Evolutionary conservation across 2,329 filamentous ascomycete genomes (phyloP).

Genomic region (Polychaeton citri): DNA sequence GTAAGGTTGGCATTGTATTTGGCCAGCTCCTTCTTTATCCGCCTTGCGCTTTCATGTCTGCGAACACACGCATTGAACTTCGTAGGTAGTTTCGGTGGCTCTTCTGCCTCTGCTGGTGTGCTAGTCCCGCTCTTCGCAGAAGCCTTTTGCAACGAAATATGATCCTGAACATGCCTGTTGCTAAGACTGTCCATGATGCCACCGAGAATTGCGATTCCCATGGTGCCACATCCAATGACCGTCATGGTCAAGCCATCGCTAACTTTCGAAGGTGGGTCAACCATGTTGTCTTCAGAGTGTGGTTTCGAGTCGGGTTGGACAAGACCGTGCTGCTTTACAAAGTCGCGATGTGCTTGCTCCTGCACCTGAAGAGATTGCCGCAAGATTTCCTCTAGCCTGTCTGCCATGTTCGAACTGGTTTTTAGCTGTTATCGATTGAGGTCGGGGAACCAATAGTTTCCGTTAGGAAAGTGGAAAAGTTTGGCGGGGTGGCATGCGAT

Average conservation of each 20-base stretch:
- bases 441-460: no score
- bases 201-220: slow-evolving; percentile 73
- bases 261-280: slow-evolving; percentile 2
- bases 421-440: no score
- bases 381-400: slow-evolving; percentile 9
- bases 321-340: slow-evolving; percentile 6
- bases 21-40: slow-evolving; percentile 52
- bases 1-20: slow-evolving; percentile 49
- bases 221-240: slow-evolving; percentile 71
- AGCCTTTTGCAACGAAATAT: slow-evolving; percentile 16
- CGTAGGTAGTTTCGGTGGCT: slow-evolving; percentile 49
- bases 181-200: slow-evolving; percentile 62
- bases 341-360: slow-evolving; percentile 11
- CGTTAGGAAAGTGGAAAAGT: no score
- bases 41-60: slow-evolving; percentile 53
- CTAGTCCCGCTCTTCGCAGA: slow-evolving; percentile 13
- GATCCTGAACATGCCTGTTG: slow-evolving; percentile 27
- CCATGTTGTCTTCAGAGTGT: no score
- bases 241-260: slow-evolving; percentile 52
- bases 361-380: slow-evolving; percentile 16
- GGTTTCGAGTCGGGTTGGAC: slow-evolving; percentile 3
- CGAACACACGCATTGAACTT: slow-evolving; percentile 73
- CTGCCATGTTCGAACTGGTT: neutral
- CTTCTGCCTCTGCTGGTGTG: slow-evolving; percentile 14
- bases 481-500: no score